Conservation (phyloP, 805 yeast species). For the Lachancea fermentati region DNA sequence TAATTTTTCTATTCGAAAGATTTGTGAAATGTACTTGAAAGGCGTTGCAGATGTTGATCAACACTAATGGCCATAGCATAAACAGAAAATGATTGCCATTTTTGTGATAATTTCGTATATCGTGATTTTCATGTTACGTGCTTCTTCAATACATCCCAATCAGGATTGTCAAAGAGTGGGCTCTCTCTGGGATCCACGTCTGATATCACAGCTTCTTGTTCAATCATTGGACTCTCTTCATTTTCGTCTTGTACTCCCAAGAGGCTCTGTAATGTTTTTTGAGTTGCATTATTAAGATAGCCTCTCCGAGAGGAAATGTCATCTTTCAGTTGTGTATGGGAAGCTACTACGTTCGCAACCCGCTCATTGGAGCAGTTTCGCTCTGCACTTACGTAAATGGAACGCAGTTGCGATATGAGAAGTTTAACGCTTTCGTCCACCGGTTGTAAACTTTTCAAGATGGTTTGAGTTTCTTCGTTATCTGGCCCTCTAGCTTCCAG, state of each 20-base stretch:
- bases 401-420: constrained; percentile 20
- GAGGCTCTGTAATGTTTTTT: background rate
- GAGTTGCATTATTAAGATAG: constrained; percentile 3
- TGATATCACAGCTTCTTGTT: background rate
- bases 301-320: constrained; percentile 7
- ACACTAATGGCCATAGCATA: background rate
- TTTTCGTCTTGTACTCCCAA: background rate
- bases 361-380: constrained; percentile 23
- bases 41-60: too few species aligned
- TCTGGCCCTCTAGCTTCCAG: constrained; percentile 11
- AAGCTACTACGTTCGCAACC: constrained; percentile 8
- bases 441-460: constrained; percentile 23
- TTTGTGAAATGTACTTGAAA: too few species aligned
- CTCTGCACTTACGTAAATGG: constrained; percentile 24
- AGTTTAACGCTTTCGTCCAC: constrained; percentile 26
- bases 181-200: background rate
- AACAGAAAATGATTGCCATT: background rate
- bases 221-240: background rate
- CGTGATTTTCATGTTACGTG: background rate
- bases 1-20: too few species aligned
- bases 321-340: constrained; percentile 1
- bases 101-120: background rate
- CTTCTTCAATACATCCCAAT: background rate
- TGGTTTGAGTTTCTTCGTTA: constrained; percentile 9
- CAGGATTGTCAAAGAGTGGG: background rate